phyloP scores from a whole-genome alignment of 345 rosid genomes.

The Salix suchowensis region DNA sequence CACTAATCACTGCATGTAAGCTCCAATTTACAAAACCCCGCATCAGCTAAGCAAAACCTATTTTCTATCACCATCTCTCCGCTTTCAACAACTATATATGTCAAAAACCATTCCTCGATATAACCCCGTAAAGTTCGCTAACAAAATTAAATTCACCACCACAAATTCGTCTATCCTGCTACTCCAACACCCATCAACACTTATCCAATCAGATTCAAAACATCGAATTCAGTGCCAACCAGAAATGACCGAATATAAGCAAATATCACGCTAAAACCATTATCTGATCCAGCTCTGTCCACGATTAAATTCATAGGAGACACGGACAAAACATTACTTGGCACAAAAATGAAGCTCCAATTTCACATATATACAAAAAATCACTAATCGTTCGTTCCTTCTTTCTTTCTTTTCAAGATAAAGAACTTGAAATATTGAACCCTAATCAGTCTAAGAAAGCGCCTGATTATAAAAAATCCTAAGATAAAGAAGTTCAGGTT shows the following conservation, averaged over 20 bases:
- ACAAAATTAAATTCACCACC: not conserved
- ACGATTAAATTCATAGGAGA: not conserved
- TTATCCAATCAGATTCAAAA: not conserved
- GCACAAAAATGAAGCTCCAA: not conserved
- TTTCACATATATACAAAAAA: not conserved
- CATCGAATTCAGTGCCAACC: not conserved
- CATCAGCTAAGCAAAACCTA: not conserved
- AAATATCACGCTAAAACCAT: not conserved
- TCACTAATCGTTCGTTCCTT: not conserved
- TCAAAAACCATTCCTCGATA: not conserved
- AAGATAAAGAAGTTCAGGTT: not conserved
- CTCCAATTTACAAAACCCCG: not conserved
- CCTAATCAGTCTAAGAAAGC: not conserved
- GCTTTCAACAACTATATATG: not conserved
- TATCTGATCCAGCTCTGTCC: slow-evolving; percentile 10
- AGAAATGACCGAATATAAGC: not conserved
- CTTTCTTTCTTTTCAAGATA: not conserved
- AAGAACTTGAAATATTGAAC: not conserved
- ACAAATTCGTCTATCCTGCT: not conserved
- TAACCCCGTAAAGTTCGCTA: not conserved
- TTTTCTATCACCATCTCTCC: not conserved
- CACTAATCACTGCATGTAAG: not conserved
- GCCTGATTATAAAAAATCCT: not conserved
- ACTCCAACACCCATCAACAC: not conserved
- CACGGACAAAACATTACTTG: not conserved